Base-by-base conservation (phyloP, 495 filamentous ascomycete species). In the Cercophora scortea region DNA sequence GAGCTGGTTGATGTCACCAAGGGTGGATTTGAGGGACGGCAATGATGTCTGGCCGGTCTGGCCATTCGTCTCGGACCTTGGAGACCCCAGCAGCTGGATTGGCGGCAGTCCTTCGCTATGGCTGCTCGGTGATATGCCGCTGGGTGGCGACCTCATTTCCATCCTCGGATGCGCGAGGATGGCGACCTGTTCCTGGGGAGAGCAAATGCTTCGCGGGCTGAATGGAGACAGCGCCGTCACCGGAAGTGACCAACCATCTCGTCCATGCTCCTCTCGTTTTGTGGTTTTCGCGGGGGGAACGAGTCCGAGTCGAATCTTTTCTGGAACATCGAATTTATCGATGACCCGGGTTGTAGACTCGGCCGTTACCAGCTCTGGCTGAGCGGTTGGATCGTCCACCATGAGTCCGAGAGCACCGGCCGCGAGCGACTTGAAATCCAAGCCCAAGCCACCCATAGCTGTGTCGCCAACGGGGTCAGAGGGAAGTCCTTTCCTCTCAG, bases 1-100 rank as follows among this genome's bases (percentile, higher is more conserved):
- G 71, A 89, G 53, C 66, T 84, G 53, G 77, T 78, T 46, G 4
- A 69, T 44, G 36, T 73, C 69, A 32, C 67, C 64, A 8, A 78
- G 47, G 34, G 65, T 59, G n/a, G 68, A 61, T 18, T 62, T 61
- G 45, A 79, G 77, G 7, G 76, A 74, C 1, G 76, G 76, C 11
- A 79, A 55, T 5, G 61, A 58, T 13, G 66, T 68, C 54, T 69
- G 69, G 17, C 59, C 69, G 40, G 66, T 68, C 54, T 69, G 69
- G 17, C 59, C 69, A 42, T 67, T 71, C 19, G 61, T 54, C 15
- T 73, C 69, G 40, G 69, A 72, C 54, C 73, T 65, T 8, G 75
- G 72, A 8, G 75, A 78, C 32, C 61, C 56, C 25, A 69, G 61
- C 33, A 69, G 60, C 33, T 74, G 72, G 34, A 80, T 69, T n/a